Percentiles rank a stretch among this genome's conserved stretches.
Conservation (phyloP, 805 yeast genomes). For the Metschnikowia colocasiae region DNA sequence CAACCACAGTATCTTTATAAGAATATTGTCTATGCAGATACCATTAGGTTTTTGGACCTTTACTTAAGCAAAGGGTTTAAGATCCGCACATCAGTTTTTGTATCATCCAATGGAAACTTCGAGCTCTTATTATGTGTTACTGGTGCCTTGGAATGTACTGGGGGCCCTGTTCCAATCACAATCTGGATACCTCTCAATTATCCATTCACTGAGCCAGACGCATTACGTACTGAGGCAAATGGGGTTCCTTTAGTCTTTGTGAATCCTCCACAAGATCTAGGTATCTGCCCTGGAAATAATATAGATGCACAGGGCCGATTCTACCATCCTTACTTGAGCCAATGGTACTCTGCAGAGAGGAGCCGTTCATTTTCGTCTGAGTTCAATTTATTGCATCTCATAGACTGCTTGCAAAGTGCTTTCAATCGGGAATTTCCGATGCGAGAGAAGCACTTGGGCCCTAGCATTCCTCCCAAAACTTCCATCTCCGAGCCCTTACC, state of each 20-base stretch:
- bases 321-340: slow-evolving; percentile 63
- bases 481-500: slow-evolving; percentile 30
- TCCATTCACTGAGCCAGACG: slow-evolving; percentile 39
- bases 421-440: slow-evolving; percentile 31
- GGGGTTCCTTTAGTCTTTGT: slow-evolving; percentile 65
- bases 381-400: slow-evolving; percentile 30
- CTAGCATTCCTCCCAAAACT: slow-evolving; percentile 25
- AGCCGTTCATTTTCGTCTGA: slow-evolving; percentile 3
- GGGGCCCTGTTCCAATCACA: slow-evolving; percentile 46
- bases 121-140: slow-evolving; percentile 58
- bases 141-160: slow-evolving; percentile 46
- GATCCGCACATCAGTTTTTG: slow-evolving; percentile 60
- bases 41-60: slow-evolving; percentile 48
- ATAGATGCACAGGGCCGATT: slow-evolving; percentile 70
- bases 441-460: slow-evolving; percentile 31
- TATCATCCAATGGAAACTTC: slow-evolving; percentile 54
- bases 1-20: slow-evolving; percentile 56
- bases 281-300: slow-evolving; percentile 55
- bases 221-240: slow-evolving; percentile 15
- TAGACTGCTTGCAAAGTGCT: slow-evolving; percentile 30
- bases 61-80: slow-evolving; percentile 46
- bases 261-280: slow-evolving; percentile 47
- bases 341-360: slow-evolving; percentile 42
- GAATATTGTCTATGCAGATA: slow-evolving; percentile 60
- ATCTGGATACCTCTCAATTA: slow-evolving; percentile 76